Evolutionary conservation across 2,329 filamentous ascomycete genomes (phyloP).

Genomic region (Orbilia oligospora): DNA sequence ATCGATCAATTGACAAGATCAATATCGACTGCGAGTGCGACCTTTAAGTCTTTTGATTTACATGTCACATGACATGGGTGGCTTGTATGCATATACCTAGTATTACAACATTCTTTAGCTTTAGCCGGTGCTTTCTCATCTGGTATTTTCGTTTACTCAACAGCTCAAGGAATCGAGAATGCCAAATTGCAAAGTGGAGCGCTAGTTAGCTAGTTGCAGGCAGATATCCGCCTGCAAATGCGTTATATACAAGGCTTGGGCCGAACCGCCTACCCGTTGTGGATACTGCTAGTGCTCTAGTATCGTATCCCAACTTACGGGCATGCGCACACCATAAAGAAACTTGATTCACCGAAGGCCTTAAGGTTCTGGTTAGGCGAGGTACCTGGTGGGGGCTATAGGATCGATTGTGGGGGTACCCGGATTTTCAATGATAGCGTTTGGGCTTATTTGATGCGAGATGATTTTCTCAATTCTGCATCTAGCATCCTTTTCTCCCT

Average conservation of each 20-base stretch:
- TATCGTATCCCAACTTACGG: background rate
- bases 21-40: background rate
- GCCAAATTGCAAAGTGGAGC: background rate
- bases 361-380: background rate
- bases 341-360: too few species aligned
- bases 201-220: background rate
- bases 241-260: slow-evolving; percentile 11
- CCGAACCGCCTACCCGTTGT: slow-evolving; percentile 17
- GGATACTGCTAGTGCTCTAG: background rate
- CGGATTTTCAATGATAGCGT: background rate
- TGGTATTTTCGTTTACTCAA: slow-evolving; percentile 13
- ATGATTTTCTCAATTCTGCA: too few species aligned
- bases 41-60: background rate
- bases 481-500: background rate
- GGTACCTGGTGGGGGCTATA: background rate
- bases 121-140: background rate
- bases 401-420: background rate
- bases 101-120: background rate
- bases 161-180: background rate
- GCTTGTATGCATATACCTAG: too few species aligned
- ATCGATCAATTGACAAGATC: too few species aligned
- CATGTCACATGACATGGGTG: background rate
- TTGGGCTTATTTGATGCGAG: background rate
- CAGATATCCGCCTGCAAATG: background rate
- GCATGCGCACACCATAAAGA: background rate